Base-by-base conservation (phyloP, 495 filamentous ascomycete genomes). In the Penicillium antarcticum region DNA sequence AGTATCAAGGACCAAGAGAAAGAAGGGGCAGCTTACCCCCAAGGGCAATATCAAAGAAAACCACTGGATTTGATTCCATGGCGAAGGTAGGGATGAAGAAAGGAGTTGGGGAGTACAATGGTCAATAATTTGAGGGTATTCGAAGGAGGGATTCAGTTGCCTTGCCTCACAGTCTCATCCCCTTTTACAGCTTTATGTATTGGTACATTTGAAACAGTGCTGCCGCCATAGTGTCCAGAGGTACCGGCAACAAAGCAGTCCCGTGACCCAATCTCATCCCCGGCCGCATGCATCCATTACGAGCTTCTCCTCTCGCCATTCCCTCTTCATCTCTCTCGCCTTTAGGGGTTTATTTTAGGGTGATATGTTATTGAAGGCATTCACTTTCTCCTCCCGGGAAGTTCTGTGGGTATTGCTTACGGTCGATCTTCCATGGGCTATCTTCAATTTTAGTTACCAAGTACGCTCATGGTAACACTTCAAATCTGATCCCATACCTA, bases 1-100 rank as follows among this genome's bases (percentile, higher is more conserved):
- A 29, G 26, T 7, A 29, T 29, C 26, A 29, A 29, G 26, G 8
- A 29, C 5, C 5, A 29, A 7, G 8, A 29, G 5, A 29, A 29
- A 10, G 26, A 10, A 10, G 26, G 26, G 8, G 26, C 6, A 45
- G 71, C 80, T 69, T 78, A 95, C 92, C 91, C 70, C 89, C 91
- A 26, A 98, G 75, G 5, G 91, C 84, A 44, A 98, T 81, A 71
- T 98, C 94, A 65, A 98, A 96, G 70, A 98, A 98, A 42, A 95
- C 90, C 40, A 87, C 64, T 13, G 84, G 84, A 56, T 87, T 86
- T 13, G 58, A 18, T 42, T 53, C 36, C 60, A 62, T 62, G 35
- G 26, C 46, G 33, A 42, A 13, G 18, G 13, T 34, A 10, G 5
- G 32, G 6, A 8, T 4, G 23, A 21, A 9, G 17, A 21, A 17